Evolutionary conservation across 345 rosid species (phyloP), one percentile per base, ranked within the genome.

Genomic region (Citropsis articulata): DNA sequence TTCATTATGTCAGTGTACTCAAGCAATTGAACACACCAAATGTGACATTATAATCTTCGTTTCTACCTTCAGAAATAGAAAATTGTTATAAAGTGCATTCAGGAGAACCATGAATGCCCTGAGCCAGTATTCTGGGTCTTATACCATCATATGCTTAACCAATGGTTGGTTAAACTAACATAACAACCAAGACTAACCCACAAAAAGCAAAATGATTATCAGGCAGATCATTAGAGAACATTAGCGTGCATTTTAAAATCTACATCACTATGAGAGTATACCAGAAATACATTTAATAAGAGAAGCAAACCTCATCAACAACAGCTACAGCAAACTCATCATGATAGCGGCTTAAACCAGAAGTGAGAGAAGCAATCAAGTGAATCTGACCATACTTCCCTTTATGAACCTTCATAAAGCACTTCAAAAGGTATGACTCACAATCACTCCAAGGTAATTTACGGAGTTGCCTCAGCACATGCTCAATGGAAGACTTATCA

Each of bases 311-410:
- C 99, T 97, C 99, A 79, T 97, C 99, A 81, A 94, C 98, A 83
- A 97, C 96, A 72, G 97, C 97, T 64, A 97, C 98, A 1, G 98
- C 91, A 89, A 97, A 94, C 82, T 93, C 97, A 87, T 94, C 99
- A 87, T 94, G 99, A 89, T 97, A 89, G 80, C 96, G 94, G 80
- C 98, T 94, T 87, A 97, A 90, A 84, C 98, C 96, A 86, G 98
- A 91, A 80, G 98, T 97, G 79, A 97, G 94, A 76, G 98, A 94
- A 80, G 98, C 99, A 89, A 94, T 84, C 88, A 97, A 86, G 82
- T 97, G 97, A 84, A 97, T 97, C 84, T 97, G 99, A 73, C 98
- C 94, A 82, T 93, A 97, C 83, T 94, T 97, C 72, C 99, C 99
- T 80, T 84, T 93, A 85, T 94, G 96, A 66, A 94, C 93, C 88